Evolutionary conservation across 2,329 filamentous ascomycete species (phyloP).

Genomic region (Colletotrichum brevisporum): DNA sequence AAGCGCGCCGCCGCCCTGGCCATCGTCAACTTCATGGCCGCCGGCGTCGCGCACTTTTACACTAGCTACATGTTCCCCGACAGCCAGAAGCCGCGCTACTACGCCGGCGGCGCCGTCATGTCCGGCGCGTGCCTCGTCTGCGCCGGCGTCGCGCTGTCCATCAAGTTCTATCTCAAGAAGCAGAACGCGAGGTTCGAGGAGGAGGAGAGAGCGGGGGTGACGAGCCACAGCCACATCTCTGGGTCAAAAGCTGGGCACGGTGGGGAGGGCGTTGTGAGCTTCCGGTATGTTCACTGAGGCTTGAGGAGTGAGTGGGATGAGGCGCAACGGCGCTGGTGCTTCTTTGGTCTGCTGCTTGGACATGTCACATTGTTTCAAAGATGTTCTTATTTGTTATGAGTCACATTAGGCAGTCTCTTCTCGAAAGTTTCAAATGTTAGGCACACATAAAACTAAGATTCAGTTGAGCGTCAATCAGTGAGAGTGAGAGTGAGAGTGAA

Average conservation of each 20-base stretch:
- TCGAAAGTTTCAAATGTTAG: too few species aligned
- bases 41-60: constrained; percentile 47
- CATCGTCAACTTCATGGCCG: constrained; percentile 51
- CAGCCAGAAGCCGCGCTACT: constrained; percentile 48
- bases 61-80: constrained; percentile 50
- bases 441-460: too few species aligned
- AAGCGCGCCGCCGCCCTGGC: constrained; percentile 53
- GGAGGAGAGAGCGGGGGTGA: constrained; percentile 41
- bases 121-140: constrained; percentile 45
- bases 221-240: constrained; percentile 11
- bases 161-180: constrained; percentile 46
- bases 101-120: constrained; percentile 48
- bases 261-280: constrained; percentile 22
- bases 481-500: too few species aligned
- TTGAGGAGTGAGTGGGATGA: background rate
- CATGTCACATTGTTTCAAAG: too few species aligned
- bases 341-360: too few species aligned
- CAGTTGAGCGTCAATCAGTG: too few species aligned
- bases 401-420: too few species aligned
- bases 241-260: constrained; percentile 23
- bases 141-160: constrained; percentile 45
- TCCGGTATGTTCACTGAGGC: constrained; percentile 21
- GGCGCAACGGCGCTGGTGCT: too few species aligned
- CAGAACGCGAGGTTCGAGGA: constrained; percentile 44
- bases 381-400: too few species aligned